These are phyloP conservation scores for Suillus spraguei DNA, from an alignment of 768 basidiomycete genomes.

Conservation along the genomic window DNA sequence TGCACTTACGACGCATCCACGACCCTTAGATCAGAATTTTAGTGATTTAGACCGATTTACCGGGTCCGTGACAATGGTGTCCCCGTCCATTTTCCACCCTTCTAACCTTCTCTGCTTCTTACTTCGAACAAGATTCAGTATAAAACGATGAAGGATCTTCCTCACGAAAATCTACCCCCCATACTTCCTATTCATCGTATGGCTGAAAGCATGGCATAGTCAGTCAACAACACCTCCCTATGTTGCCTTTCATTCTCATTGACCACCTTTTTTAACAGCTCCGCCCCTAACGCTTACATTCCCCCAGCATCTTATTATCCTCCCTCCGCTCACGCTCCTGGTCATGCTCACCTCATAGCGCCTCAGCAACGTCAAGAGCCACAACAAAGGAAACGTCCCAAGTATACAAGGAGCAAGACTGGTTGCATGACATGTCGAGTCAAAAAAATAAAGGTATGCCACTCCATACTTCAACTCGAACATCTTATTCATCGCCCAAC, in stretches of 20 bases:
- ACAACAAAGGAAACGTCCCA: slow-evolving; percentile 78
- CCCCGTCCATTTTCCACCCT: slow-evolving; percentile 42
- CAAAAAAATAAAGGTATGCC: slow-evolving; percentile 89
- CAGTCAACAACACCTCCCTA: slow-evolving; percentile 30
- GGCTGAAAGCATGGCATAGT: slow-evolving; percentile 60
- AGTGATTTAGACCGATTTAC: slow-evolving; percentile 52
- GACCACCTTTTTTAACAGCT: slow-evolving; percentile 31
- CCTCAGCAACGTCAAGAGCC: slow-evolving; percentile 51
- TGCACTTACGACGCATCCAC: slow-evolving; percentile 51
- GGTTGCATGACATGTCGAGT: slow-evolving; percentile 92
- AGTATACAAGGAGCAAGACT: slow-evolving; percentile 93
- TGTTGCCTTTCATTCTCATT: slow-evolving; percentile 11
- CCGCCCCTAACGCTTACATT: slow-evolving; percentile 43
- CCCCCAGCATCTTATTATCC: slow-evolving; percentile 44
- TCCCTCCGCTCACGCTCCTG: slow-evolving; percentile 25
- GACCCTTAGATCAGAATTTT: slow-evolving; percentile 76
- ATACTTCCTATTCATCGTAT: slow-evolving; percentile 40
- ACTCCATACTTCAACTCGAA: slow-evolving; percentile 4
- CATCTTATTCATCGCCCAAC: slow-evolving; percentile 9
- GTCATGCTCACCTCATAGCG: slow-evolving; percentile 50
- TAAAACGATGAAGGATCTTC: slow-evolving; percentile 51
- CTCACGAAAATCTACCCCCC: slow-evolving; percentile 39
- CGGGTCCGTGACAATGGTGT: slow-evolving; percentile 44
- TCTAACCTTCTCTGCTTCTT: slow-evolving; percentile 36
- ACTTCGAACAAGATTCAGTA: slow-evolving; percentile 40